These are phyloP conservation scores for Colletotrichum caudatum DNA, from an alignment of 2,329 filamentous ascomycete species.

Conservation along the genomic window DNA sequence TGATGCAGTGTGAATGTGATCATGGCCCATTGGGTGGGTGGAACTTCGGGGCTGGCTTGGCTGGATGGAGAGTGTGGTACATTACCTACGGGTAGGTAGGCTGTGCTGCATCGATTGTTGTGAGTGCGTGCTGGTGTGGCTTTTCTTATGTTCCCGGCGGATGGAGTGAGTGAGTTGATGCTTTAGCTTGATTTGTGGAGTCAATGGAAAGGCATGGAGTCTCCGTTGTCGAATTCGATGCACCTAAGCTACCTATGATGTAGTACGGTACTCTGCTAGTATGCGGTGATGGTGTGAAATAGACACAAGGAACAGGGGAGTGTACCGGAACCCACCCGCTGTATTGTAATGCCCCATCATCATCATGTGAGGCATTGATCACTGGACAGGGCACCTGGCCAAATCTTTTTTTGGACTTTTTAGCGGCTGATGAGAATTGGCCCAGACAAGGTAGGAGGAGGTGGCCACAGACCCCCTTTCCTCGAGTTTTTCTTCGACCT, in stretches of 20 bases:
- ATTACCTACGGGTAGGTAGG: background rate
- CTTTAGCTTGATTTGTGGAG: conserved; percentile 16
- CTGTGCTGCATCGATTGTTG: too few relatives aligned
- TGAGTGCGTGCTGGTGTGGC: background rate
- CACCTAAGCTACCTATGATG: too few relatives aligned
- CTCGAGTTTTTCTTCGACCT: background rate
- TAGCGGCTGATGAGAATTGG: conserved; percentile 26
- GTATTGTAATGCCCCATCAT: conserved; percentile 9
- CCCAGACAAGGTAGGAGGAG: background rate
- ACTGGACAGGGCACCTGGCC: conserved; percentile 2
- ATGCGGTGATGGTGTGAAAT: background rate
- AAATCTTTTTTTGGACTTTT: conserved; percentile 36
- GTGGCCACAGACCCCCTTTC: background rate
- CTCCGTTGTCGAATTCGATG: background rate
- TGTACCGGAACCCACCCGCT: background rate
- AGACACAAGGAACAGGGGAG: background rate
- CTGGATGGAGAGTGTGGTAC: conserved; percentile 2
- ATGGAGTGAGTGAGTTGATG: conserved; percentile 6
- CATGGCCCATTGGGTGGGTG: conserved; percentile 10
- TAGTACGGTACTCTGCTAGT: too few relatives aligned
- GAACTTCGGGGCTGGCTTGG: conserved; percentile 18
- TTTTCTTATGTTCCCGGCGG: conserved; percentile 14
- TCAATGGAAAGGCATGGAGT: background rate
- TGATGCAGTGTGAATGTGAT: conserved; percentile 1
- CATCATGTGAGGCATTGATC: conserved; percentile 12